Base-by-base conservation (phyloP, 495 filamentous ascomycete genomes). In the Niebla homalea region DNA sequence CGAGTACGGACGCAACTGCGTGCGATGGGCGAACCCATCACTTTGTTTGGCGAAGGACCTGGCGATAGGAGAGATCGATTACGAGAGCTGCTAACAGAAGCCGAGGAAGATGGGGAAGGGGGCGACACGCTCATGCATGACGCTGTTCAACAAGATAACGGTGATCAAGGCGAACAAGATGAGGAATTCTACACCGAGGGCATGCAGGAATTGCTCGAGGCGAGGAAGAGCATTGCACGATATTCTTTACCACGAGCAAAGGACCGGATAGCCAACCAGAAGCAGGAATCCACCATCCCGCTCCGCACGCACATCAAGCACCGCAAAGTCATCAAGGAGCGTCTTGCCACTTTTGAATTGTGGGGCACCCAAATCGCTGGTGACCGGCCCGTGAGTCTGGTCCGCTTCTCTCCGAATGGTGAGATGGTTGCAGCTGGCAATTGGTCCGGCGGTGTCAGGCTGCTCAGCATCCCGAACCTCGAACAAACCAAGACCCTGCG, bases 161-260 rank as follows among this genome's bases (percentile, higher is more conserved):
- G 48, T 15, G 64, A 52, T 19, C 72, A 77, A 52, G 79, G 64
- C 5, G 84, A 89, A 41, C 81, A 88, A 57, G 87, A 95, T 55
- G 92, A 96, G 62, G 92, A 98, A 56, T 97, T 96, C 62, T 99
- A 96, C 62, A 95, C 90, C 0, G 76, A 82, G 45, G 92, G 93
- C 0, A 71, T 74, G 3, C 67, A 76, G 10, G 84, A 84, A 44
- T 68, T 99, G 11, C 69, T 95, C 16, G 72, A 83, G 19, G 86
- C 87, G 5, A 74, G 92, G 42, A 82, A 78, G 60, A 75, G 79
- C 8, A 94, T 99, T 49, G 93, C 92, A 6, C 70, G 75, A 16
- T 97, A 81, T 64, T 94, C 88, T 15, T 65, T 99, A 23, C 89
- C 89, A 4, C 72, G 84, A 43, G 87, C 92, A 42, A 87, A 85